A percentile compares a stretch with the other conserved stretches of the same genome.
Conservation (phyloP, 2,329 filamentous ascomycete species). For the Fusarium irregulare region DNA sequence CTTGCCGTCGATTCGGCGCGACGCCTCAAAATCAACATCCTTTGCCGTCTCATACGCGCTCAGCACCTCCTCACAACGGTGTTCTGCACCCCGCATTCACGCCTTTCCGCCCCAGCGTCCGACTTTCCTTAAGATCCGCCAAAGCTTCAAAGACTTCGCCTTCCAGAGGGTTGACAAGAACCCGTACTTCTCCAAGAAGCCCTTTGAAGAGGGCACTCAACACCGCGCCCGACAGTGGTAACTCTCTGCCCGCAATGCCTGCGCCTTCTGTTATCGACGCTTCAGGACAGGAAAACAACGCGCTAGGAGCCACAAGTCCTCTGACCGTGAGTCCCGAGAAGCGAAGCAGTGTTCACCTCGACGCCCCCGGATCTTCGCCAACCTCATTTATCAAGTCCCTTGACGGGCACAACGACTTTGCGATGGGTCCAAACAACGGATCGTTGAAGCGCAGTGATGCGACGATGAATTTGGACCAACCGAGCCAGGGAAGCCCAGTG, state of each 20-base stretch:
- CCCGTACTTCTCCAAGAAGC: constrained; percentile 80
- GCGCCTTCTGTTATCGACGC: constrained; percentile 51
- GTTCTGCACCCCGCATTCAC: constrained; percentile 65
- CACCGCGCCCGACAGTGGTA: constrained; percentile 76
- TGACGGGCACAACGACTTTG: constrained; percentile 55
- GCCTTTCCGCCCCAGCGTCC: constrained; percentile 73
- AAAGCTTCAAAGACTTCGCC: constrained; percentile 69
- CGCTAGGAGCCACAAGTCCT: constrained; percentile 51
- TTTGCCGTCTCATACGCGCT: constrained; percentile 49
- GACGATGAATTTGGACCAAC: constrained; percentile 86
- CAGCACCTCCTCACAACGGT: constrained; percentile 52
- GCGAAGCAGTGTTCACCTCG: constrained; percentile 68
- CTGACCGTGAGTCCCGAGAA: constrained; percentile 55
- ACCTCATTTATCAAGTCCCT: constrained; percentile 63
- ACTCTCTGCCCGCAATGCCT: constrained; percentile 64
- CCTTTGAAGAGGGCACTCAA: constrained; percentile 82
- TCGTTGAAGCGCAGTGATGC: constrained; percentile 93
- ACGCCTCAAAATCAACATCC: constrained; percentile 53
- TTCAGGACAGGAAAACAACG: constrained; percentile 59
- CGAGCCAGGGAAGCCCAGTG: constrained; percentile 83
- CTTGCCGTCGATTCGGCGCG: constrained; percentile 58
- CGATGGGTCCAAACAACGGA: constrained; percentile 66
- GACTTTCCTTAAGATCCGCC: constrained; percentile 72
- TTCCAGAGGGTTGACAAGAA: constrained; percentile 67
- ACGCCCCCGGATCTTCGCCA: constrained; percentile 65